Conservation (phyloP, 148 eudicot species). For the Silene conica region DNA sequence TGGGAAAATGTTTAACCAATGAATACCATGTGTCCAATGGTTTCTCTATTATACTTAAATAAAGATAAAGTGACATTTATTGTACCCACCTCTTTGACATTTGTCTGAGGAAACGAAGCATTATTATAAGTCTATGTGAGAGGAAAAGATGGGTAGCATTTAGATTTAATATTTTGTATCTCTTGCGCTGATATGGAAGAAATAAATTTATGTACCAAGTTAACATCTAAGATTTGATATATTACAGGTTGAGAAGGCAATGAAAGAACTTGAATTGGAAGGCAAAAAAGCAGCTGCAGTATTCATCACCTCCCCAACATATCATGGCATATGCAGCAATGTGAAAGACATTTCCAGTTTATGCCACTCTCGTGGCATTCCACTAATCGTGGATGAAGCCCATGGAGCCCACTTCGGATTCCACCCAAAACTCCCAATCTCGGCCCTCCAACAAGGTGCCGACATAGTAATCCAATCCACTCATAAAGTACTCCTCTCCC, state of each 20-base stretch:
- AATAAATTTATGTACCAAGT: too few relatives aligned
- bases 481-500: constrained; percentile 77
- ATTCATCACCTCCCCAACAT: constrained; percentile 67
- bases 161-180: too few relatives aligned
- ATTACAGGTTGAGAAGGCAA: constrained; percentile 56
- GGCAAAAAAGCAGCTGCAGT: constrained; percentile 65
- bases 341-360: constrained; percentile 42
- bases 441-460: constrained; percentile 77
- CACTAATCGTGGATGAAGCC: constrained; percentile 77
- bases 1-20: too few relatives aligned
- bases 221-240: too few relatives aligned
- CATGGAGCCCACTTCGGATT: constrained; percentile 91
- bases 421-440: constrained; percentile 48
- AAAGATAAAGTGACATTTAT: too few relatives aligned
- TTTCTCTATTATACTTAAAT: too few relatives aligned
- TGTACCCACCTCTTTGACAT: too few relatives aligned
- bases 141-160: too few relatives aligned
- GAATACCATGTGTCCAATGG: too few relatives aligned
- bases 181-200: too few relatives aligned
- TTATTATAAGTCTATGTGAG: too few relatives aligned
- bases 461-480: constrained; percentile 70
- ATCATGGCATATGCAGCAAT: constrained; percentile 72
- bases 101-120: too few relatives aligned
- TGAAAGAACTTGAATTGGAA: constrained; percentile 45
- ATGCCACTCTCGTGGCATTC: constrained; percentile 46